These are phyloP conservation scores for Colletotrichum tamarilloi DNA, from an alignment of 2,329 filamentous ascomycete genomes.

Conservation along the genomic window DNA sequence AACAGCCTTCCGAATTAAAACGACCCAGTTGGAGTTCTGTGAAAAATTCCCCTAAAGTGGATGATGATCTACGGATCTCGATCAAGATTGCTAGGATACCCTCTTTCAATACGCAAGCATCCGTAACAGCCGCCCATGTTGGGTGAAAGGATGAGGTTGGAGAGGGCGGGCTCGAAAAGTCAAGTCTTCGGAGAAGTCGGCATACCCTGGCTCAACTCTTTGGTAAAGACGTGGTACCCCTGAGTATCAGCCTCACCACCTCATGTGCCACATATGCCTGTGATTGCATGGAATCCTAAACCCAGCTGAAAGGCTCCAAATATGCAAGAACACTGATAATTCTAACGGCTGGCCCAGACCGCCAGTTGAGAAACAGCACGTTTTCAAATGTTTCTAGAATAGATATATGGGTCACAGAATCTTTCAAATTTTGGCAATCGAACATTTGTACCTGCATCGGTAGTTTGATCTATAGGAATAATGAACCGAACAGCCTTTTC, in stretches of 20 bases:
- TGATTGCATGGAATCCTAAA: background rate
- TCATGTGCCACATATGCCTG: background rate
- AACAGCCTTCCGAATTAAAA: background rate
- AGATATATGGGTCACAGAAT: background rate
- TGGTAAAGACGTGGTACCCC: background rate
- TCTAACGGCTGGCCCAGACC: slow-evolving; percentile 1
- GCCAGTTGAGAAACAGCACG: background rate
- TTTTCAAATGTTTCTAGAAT: background rate
- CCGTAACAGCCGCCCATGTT: background rate
- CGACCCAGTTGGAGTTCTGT: background rate
- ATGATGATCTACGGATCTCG: slow-evolving; percentile 12
- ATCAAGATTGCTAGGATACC: slow-evolving; percentile 14
- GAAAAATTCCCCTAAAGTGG: slow-evolving; percentile 5
- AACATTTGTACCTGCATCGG: slow-evolving; percentile 9
- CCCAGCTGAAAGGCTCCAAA: background rate
- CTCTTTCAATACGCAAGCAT: background rate
- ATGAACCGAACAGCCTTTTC: background rate
- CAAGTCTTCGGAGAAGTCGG: background rate
- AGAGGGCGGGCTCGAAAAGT: background rate
- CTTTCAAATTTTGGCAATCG: background rate
- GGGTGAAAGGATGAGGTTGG: background rate
- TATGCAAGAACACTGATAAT: background rate
- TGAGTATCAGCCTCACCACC: background rate
- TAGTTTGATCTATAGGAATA: background rate
- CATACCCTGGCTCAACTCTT: slow-evolving; percentile 3